Percentiles rank a stretch among this genome's conserved stretches.
Conservation (phyloP, 2,329 filamentous ascomycete species). For the Lasiodiplodia citricola region DNA sequence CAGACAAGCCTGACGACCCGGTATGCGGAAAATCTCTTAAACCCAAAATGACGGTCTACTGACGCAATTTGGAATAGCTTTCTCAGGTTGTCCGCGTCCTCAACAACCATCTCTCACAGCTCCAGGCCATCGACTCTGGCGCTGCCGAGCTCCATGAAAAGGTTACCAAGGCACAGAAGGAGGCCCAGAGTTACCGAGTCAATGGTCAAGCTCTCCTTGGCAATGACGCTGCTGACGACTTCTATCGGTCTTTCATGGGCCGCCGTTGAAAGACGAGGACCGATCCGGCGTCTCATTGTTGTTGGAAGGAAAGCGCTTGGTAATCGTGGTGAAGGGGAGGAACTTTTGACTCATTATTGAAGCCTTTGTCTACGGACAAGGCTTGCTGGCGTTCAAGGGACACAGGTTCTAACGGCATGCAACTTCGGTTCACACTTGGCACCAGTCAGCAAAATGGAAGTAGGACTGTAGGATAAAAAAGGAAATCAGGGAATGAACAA, state of each 20-base stretch:
- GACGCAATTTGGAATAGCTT: slow-evolving; percentile 60
- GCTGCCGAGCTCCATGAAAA: slow-evolving; percentile 81
- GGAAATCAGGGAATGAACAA: background rate
- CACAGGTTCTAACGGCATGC: slow-evolving; percentile 13
- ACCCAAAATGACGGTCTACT: background rate
- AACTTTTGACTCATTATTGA: slow-evolving; percentile 1
- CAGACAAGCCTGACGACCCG: slow-evolving; percentile 68
- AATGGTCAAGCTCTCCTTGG: slow-evolving; percentile 58
- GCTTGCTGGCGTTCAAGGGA: slow-evolving; percentile 20
- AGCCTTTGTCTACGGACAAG: background rate
- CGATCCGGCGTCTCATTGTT: background rate
- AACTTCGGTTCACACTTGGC: slow-evolving; percentile 13
- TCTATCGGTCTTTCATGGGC: slow-evolving; percentile 87
- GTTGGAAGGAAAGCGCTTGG: background rate
- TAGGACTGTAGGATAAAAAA: slow-evolving; percentile 9
- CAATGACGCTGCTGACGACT: slow-evolving; percentile 80
- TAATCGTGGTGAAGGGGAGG: background rate
- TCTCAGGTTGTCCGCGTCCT: slow-evolving; percentile 95
- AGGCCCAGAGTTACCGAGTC: slow-evolving; percentile 65
- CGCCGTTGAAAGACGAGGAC: slow-evolving; percentile 52
- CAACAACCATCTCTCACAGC: slow-evolving; percentile 87
- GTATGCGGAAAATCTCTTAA: slow-evolving; percentile 30
- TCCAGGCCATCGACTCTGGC: slow-evolving; percentile 92
- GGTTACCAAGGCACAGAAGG: slow-evolving; percentile 81
- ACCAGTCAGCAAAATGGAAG: slow-evolving; percentile 2